Percentiles rank a stretch among this genome's conserved stretches.
Evolutionary conservation across 1,139 yeast genomes (phyloP).

Genomic region (Pichia sp.): DNA sequence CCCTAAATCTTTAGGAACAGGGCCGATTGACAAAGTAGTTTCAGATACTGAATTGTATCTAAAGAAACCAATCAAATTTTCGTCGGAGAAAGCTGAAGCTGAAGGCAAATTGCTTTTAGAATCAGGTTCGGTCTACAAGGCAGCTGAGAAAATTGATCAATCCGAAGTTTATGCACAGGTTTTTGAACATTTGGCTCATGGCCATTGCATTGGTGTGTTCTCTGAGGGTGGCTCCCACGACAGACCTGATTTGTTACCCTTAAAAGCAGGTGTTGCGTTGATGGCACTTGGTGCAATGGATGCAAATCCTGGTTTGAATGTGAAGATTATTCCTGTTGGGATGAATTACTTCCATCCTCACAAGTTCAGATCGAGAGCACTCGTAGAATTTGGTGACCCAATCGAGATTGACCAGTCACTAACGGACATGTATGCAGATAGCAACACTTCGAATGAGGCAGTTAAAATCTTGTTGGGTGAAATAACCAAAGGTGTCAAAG

Average conservation of each 20-base stretch:
- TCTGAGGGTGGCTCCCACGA: constrained; percentile 99
- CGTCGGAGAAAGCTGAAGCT: constrained; percentile 29
- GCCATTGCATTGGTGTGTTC: constrained; percentile 88
- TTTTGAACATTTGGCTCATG: constrained; percentile 72
- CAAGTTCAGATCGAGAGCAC: constrained; percentile 90
- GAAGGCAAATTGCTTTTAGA: constrained; percentile 41
- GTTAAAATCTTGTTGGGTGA: constrained; percentile 66
- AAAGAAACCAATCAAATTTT: constrained; percentile 62
- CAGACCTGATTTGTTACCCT: constrained; percentile 80
- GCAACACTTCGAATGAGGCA: constrained; percentile 66
- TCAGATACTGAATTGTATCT: constrained; percentile 73
- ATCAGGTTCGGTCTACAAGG: constrained; percentile 60
- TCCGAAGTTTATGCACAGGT: constrained; percentile 75
- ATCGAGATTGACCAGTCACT: constrained; percentile 62
- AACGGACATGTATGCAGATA: constrained; percentile 59
- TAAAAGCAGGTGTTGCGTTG: constrained; percentile 95
- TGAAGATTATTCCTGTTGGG: constrained; percentile 91
- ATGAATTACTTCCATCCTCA: constrained; percentile 97
- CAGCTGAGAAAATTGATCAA: constrained; percentile 83
- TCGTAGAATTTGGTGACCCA: constrained; percentile 90
- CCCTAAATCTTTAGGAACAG: constrained; percentile 75
- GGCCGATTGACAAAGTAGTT: constrained; percentile 62
- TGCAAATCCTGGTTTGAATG: constrained; percentile 62
- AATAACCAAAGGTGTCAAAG: constrained; percentile 70
- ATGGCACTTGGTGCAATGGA: constrained; percentile 95